A percentile compares a stretch with the other conserved stretches of the same genome.
Evolutionary conservation across 2,329 filamentous ascomycete genomes (phyloP).

Genomic region (Microsporum ferrugineum): DNA sequence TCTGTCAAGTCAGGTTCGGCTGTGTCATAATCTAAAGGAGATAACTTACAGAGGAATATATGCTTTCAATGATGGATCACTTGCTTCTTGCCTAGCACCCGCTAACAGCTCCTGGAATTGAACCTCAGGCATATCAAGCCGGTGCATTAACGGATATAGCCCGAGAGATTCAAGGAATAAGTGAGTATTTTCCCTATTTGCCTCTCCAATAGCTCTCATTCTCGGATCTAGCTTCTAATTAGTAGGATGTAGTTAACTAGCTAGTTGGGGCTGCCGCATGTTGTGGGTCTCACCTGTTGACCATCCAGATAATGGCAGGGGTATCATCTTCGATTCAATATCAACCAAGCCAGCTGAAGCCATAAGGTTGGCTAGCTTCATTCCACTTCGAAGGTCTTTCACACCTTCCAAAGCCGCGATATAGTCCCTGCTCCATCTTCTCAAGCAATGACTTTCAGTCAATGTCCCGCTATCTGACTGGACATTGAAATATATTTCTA

Average conservation of each 20-base stretch:
- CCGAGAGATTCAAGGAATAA: slow-evolving; percentile 31
- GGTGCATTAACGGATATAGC: slow-evolving; percentile 36
- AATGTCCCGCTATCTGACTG: slow-evolving; percentile 79
- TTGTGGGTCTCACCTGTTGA: slow-evolving; percentile 43
- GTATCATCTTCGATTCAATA: slow-evolving; percentile 54
- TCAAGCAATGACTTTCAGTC: slow-evolving; percentile 53
- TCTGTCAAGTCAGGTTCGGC: slow-evolving; percentile 21
- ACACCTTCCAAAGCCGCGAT: slow-evolving; percentile 49
- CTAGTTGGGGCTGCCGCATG: neutral
- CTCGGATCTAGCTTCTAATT: slow-evolving; percentile 28
- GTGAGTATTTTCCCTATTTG: slow-evolving; percentile 29
- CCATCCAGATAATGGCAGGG: slow-evolving; percentile 60
- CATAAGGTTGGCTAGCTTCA: slow-evolving; percentile 50
- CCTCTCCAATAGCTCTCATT: slow-evolving; percentile 32
- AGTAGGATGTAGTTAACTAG: slow-evolving; percentile 10
- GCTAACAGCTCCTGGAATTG: slow-evolving; percentile 29
- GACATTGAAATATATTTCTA: slow-evolving; percentile 75
- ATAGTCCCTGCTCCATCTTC: slow-evolving; percentile 56
- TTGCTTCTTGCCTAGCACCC: slow-evolving; percentile 30
- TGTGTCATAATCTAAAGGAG: neutral
- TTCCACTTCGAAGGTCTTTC: slow-evolving; percentile 56
- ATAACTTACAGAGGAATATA: slow-evolving; percentile 36
- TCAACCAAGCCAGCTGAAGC: slow-evolving; percentile 54
- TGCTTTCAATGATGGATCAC: slow-evolving; percentile 29
- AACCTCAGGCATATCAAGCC: slow-evolving; percentile 30